Conservation (phyloP, 2,329 filamentous ascomycete genomes). For the Xylariaceae sp. region DNA sequence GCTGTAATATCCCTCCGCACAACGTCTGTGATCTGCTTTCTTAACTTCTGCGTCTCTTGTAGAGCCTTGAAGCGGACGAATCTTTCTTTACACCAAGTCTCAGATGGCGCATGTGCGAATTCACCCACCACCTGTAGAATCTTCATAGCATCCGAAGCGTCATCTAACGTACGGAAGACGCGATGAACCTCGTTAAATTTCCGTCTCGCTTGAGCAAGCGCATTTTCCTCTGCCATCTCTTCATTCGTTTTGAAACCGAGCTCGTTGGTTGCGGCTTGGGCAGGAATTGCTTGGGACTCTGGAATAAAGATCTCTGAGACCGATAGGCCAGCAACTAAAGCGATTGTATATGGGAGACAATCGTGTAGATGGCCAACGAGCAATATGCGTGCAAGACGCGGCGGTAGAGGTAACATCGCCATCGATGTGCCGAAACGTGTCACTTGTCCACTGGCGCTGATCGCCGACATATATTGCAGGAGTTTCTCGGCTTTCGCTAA, state of each 20-base stretch:
- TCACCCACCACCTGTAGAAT: constrained; percentile 83
- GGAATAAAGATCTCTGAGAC: constrained; percentile 84
- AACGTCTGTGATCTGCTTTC: constrained; percentile 76
- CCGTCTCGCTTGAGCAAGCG: constrained; percentile 59
- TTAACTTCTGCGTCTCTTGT: constrained; percentile 78
- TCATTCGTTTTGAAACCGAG: constrained; percentile 53
- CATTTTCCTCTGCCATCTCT: constrained; percentile 68
- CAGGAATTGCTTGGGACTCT: constrained; percentile 69
- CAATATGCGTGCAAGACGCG: constrained; percentile 88
- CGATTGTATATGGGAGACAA: constrained; percentile 81
- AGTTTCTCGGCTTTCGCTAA: constrained; percentile 82
- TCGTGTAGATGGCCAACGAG: constrained; percentile 78
- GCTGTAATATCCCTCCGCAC: constrained; percentile 69
- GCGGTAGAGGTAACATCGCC: constrained; percentile 84
- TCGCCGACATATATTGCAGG: constrained; percentile 77
- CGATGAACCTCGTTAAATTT: constrained; percentile 68
- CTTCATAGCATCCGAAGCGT: constrained; percentile 84
- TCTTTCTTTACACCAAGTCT: constrained; percentile 74
- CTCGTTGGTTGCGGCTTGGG: constrained; percentile 39
- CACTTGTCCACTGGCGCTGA: constrained; percentile 67
- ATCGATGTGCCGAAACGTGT: constrained; percentile 77
- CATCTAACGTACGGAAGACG: constrained; percentile 76
- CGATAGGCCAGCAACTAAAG: constrained; percentile 82
- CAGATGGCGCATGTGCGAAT: constrained; percentile 65
- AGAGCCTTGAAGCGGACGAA: constrained; percentile 87